A percentile compares a stretch with the other conserved stretches of the same genome.
Evolutionary conservation across 768 basidiomycete species (phyloP).

Genomic region (Auricularia cornea): DNA sequence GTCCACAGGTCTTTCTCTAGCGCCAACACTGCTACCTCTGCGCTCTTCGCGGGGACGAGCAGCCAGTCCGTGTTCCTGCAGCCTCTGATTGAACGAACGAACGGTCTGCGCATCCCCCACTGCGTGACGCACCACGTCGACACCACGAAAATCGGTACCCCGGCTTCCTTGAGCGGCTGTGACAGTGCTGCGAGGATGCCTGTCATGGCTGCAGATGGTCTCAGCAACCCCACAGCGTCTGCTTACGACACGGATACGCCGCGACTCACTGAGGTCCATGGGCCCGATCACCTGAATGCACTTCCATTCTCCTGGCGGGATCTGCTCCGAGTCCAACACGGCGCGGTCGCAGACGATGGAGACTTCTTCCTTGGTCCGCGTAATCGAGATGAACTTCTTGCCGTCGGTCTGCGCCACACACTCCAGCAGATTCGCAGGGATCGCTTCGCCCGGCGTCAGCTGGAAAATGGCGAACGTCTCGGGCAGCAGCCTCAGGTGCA

Average conservation of each 20-base stretch:
- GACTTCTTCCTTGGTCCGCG: slow-evolving; percentile 51
- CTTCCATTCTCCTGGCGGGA: slow-evolving; percentile 31
- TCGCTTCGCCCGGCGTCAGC: slow-evolving; percentile 26
- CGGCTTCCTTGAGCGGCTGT: slow-evolving; percentile 41
- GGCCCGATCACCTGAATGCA: slow-evolving; percentile 58
- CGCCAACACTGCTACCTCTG: slow-evolving; percentile 32
- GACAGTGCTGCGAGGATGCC: slow-evolving; percentile 50
- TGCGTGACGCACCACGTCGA: slow-evolving; percentile 47
- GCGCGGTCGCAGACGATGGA: slow-evolving; percentile 44
- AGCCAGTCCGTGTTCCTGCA: slow-evolving; percentile 61
- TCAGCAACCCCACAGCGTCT: background rate
- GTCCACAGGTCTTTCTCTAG: slow-evolving; percentile 47
- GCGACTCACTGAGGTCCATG: slow-evolving; percentile 49
- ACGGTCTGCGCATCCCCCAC: background rate
- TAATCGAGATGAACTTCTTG: slow-evolving; percentile 43
- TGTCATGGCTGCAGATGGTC: slow-evolving; percentile 35
- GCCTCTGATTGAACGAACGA: background rate
- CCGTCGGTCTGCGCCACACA: slow-evolving; percentile 21
- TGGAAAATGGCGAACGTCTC: slow-evolving; percentile 40
- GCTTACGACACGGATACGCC: background rate
- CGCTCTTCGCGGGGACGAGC: slow-evolving; percentile 40
- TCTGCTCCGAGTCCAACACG: slow-evolving; percentile 25
- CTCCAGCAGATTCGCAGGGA: slow-evolving; percentile 21
- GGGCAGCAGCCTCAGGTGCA: slow-evolving; percentile 39
- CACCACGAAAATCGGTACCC: slow-evolving; percentile 49